phyloP scores from a whole-genome alignment of 352 stramenopile genomes.

The Phytophthora cryptogea region DNA sequence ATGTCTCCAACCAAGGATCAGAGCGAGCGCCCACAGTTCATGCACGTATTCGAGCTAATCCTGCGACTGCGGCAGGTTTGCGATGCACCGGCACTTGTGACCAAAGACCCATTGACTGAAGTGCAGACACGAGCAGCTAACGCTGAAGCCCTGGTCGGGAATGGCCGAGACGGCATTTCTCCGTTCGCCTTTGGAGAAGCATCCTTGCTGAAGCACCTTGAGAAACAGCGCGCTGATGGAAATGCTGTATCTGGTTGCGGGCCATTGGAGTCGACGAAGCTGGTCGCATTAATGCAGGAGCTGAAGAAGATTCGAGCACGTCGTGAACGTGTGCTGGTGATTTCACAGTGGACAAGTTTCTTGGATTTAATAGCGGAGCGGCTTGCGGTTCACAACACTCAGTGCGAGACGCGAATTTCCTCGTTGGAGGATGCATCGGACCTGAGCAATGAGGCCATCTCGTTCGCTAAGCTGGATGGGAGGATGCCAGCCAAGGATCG shows the following conservation, averaged over 20 bases:
- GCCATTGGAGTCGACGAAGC: constrained; percentile 62
- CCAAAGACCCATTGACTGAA: constrained; percentile 47
- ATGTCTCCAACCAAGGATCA: constrained; percentile 27
- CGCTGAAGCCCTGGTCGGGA: constrained; percentile 19
- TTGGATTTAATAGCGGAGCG: constrained; percentile 76
- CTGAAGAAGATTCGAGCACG: constrained; percentile 50
- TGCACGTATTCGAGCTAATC: constrained; percentile 91
- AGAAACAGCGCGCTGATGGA: constrained; percentile 12
- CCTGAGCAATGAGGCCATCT: constrained; percentile 25
- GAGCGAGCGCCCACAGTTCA: constrained; percentile 50
- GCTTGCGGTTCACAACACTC: constrained; percentile 40
- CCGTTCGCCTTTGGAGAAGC: constrained; percentile 34
- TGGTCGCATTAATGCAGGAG: constrained; percentile 56
- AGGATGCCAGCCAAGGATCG: constrained; percentile 64
- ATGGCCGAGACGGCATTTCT: constrained; percentile 28
- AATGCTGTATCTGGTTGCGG: constrained; percentile 8
- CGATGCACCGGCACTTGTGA: constrained; percentile 68
- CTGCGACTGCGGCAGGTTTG: constrained; percentile 88
- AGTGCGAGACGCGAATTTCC: constrained; percentile 24
- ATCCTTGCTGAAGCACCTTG: constrained; percentile 43
- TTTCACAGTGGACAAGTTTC: constrained; percentile 89
- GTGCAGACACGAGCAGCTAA: constrained; percentile 37
- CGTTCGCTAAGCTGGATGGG: constrained; percentile 65
- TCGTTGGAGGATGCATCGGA: constrained; percentile 18
- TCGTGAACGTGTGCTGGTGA: constrained; percentile 72